phyloP scores from a whole-genome alignment of 2,329 filamentous ascomycete genomes.

The Scedosporium boydii region DNA sequence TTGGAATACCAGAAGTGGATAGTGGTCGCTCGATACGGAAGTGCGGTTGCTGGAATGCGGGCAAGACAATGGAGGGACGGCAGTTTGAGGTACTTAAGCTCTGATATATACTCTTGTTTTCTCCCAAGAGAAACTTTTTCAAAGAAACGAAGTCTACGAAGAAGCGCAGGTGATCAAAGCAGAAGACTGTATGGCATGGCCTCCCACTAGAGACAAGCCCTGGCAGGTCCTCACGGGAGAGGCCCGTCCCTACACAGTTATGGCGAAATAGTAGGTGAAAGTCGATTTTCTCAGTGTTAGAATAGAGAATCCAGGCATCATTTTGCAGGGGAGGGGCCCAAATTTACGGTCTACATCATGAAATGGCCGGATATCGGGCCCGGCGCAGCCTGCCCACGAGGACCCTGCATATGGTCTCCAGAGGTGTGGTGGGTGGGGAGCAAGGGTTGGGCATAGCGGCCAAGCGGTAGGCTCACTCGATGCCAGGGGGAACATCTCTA shows the following conservation, averaged over 20 bases:
- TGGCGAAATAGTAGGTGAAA: neutral
- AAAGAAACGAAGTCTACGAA: neutral
- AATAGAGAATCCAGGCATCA: neutral
- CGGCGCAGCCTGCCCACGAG: neutral
- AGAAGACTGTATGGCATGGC: neutral
- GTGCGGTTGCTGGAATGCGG: neutral
- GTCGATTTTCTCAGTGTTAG: neutral
- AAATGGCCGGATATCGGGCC: neutral
- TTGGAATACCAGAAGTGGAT: neutral
- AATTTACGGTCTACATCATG: neutral
- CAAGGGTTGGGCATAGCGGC: neutral
- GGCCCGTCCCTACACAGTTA: neutral
- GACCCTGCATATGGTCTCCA: neutral
- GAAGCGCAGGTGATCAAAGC: constrained; percentile 4
- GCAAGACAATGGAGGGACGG: neutral
- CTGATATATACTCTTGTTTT: neutral
- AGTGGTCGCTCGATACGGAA: neutral
- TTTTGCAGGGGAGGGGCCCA: neutral
- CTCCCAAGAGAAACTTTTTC: neutral
- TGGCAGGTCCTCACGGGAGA: neutral
- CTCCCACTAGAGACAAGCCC: neutral
- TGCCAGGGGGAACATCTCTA: neutral
- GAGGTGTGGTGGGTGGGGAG: neutral
- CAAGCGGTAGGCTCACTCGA: neutral
- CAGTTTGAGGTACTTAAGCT: neutral